Evolutionary conservation across 2,329 filamentous ascomycete genomes (phyloP).

Genomic region (Penicillium janthinellum): DNA sequence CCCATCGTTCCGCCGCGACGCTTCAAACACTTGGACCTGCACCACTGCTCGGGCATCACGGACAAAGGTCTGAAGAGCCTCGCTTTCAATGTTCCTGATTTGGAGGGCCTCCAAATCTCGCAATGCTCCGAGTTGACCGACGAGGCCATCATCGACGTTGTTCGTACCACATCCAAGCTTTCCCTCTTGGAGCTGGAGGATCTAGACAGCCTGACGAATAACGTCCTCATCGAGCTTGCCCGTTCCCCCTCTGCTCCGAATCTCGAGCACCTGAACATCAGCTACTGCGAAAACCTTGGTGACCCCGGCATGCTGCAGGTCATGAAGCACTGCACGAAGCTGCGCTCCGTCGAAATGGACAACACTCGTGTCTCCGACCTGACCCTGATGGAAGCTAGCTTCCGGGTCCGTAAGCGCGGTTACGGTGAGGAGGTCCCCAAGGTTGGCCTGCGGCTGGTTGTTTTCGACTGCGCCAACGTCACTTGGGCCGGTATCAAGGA

Average conservation of each 20-base stretch:
- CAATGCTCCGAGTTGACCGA: slow-evolving; percentile 77
- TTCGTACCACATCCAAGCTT: slow-evolving; percentile 74
- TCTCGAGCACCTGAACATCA: slow-evolving; percentile 81
- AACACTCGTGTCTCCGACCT: slow-evolving; percentile 91
- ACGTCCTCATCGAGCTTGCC: slow-evolving; percentile 71
- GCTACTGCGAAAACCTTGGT: slow-evolving; percentile 83
- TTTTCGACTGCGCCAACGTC: slow-evolving; percentile 89
- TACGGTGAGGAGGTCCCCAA: slow-evolving; percentile 53
- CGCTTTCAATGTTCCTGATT: slow-evolving; percentile 71
- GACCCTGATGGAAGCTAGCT: slow-evolving; percentile 78
- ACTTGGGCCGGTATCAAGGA: slow-evolving; percentile 92
- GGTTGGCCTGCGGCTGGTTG: slow-evolving; percentile 72
- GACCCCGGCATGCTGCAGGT: slow-evolving; percentile 83
- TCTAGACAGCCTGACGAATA: slow-evolving; percentile 74
- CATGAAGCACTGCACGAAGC: slow-evolving; percentile 70
- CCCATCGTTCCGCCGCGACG: slow-evolving; percentile 75
- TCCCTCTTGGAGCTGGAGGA: slow-evolving; percentile 91
- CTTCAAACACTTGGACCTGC: slow-evolving; percentile 82
- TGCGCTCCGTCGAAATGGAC: slow-evolving; percentile 80
- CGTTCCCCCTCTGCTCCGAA: slow-evolving; percentile 71
- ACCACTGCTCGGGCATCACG: slow-evolving; percentile 74
- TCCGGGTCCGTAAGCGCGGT: slow-evolving; percentile 71
- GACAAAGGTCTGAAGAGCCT: slow-evolving; percentile 70
- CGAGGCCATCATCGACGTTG: slow-evolving; percentile 67
- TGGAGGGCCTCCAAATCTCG: slow-evolving; percentile 82